Evolutionary conservation across 179 eudicot species (phyloP).

Genomic region (Monotropa hypopitys): DNA sequence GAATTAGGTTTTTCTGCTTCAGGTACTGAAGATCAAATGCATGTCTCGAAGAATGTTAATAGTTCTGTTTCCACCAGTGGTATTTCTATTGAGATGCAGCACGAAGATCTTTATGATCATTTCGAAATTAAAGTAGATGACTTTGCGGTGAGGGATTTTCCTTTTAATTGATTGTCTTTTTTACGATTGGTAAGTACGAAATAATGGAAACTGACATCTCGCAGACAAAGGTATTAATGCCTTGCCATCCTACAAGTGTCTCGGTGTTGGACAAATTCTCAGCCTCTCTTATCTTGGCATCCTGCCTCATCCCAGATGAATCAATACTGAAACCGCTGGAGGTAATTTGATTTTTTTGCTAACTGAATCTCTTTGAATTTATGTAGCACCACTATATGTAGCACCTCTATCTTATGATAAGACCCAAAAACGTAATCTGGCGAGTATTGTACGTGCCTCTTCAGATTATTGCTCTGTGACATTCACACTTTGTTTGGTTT

Average conservation of each 20-base stretch:
- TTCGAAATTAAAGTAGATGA: conserved; percentile 46
- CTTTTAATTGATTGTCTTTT: neutral
- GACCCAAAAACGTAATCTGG: neutral
- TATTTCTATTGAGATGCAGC: conserved; percentile 19
- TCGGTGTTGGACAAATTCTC: conserved; percentile 49
- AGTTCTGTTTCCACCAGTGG: conserved; percentile 17
- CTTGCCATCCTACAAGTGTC: conserved; percentile 27
- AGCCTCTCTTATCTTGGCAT: conserved; percentile 36
- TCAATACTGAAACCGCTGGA: conserved; percentile 37
- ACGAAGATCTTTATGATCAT: conserved; percentile 46
- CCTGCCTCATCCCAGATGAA: conserved; percentile 66
- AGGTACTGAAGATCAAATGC: conserved; percentile 15
- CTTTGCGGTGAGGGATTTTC: conserved; percentile 40
- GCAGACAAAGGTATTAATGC: conserved; percentile 43
- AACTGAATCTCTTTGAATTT: neutral
- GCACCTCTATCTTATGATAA: neutral
- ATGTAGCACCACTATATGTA: neutral
- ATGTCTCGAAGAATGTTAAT: conserved; percentile 10
- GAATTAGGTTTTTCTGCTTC: conserved; percentile 24
- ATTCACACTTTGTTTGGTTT: neutral
- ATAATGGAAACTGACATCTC: conserved; percentile 6
- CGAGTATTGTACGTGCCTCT: neutral
- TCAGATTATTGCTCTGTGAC: neutral
- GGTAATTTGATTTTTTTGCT: conserved; percentile 27
- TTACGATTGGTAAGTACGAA: neutral